These are phyloP conservation scores for Coemansia nantahalensis DNA, from an alignment of 192 early-diverging fungal species.

Conservation along the genomic window DNA sequence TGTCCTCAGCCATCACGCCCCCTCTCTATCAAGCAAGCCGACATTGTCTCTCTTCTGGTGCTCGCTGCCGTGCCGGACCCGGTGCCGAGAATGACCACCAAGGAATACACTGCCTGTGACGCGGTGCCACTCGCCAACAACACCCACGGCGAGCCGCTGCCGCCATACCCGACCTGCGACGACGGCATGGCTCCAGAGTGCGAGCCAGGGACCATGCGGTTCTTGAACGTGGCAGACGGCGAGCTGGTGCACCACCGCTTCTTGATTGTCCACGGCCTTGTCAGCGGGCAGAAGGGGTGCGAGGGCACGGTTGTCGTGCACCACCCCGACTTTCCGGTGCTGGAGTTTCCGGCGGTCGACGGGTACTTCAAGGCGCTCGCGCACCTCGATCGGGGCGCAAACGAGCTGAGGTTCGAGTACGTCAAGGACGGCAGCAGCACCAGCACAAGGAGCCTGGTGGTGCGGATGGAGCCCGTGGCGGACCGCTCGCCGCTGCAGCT, in stretches of 20 bases:
- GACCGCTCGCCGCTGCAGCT: constrained; percentile 59
- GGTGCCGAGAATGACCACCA: no score
- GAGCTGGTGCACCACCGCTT: constrained; percentile 52
- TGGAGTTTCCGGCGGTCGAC: constrained; percentile 54
- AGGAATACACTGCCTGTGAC: no score
- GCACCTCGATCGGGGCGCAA: constrained; percentile 54
- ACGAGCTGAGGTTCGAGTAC: constrained; percentile 53
- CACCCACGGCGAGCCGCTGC: constrained; percentile 31
- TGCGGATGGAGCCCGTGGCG: constrained; percentile 47
- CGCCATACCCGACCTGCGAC: constrained; percentile 17
- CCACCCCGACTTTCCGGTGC: constrained; percentile 49
- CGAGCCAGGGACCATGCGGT: constrained; percentile 10
- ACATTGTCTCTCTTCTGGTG: no score
- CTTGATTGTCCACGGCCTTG: constrained; percentile 44
- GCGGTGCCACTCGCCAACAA: no score
- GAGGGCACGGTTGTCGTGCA: constrained; percentile 28
- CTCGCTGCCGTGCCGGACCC: no score
- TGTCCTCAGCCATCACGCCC: no score
- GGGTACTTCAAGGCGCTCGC: constrained; percentile 61
- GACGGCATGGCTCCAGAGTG: not conserved
- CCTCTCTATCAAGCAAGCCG: no score
- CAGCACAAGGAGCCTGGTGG: constrained; percentile 22
- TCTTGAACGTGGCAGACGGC: constrained; percentile 34
- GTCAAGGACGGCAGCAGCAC: constrained; percentile 9
- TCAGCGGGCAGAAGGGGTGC: constrained; percentile 15